Conservation (phyloP, 129 eudicot genomes). For the Smallanthus sonchifolius region DNA sequence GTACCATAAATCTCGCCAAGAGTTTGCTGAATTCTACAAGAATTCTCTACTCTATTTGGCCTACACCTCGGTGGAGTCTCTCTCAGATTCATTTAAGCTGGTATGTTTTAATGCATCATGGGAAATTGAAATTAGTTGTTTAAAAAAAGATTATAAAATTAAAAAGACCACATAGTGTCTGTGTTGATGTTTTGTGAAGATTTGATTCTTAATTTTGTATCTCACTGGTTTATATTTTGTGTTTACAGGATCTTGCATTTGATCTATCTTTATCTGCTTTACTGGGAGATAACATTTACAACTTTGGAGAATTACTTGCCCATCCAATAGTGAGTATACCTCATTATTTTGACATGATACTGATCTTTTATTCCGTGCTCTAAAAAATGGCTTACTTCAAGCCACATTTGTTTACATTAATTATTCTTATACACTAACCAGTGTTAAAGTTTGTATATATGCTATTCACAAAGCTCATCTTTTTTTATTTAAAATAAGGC, state of each 20-base stretch:
- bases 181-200: neutral
- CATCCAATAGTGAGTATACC: slow-evolving; percentile 81
- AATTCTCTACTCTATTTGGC: slow-evolving; percentile 84
- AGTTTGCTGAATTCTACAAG: slow-evolving; percentile 92
- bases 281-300: slow-evolving; percentile 93
- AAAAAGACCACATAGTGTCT: neutral
- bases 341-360: slow-evolving; percentile 16
- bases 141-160: neutral
- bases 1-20: slow-evolving; percentile 76
- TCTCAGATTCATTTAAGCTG: slow-evolving; percentile 83
- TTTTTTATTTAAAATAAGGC: neutral
- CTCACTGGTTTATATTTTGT: slow-evolving; percentile 2
- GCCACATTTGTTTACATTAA: neutral
- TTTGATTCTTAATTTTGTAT: neutral
- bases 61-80: slow-evolving; percentile 80
- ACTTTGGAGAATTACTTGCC: slow-evolving; percentile 91
- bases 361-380: neutral
- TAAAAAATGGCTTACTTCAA: neutral
- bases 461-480: neutral
- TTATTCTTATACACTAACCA: neutral
- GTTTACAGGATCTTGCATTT: slow-evolving; percentile 77
- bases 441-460: neutral
- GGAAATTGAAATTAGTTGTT: neutral
- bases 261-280: slow-evolving; percentile 87
- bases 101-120: slow-evolving; percentile 32